These are phyloP conservation scores for Lactifluus volemus DNA, from an alignment of 768 basidiomycete species.

Conservation along the genomic window DNA sequence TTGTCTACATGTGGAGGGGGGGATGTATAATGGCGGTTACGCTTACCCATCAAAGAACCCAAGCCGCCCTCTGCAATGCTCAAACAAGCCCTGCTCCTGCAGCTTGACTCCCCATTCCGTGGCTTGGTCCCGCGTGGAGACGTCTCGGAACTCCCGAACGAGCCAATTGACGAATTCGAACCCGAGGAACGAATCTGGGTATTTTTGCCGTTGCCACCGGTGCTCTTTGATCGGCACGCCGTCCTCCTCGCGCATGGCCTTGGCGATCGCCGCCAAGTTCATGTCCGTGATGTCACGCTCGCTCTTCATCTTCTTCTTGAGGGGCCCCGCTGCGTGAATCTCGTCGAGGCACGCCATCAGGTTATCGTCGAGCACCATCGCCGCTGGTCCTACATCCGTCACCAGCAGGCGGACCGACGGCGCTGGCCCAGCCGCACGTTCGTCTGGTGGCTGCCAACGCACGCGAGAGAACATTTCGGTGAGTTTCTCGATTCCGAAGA, in stretches of 20 bases:
- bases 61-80: slow-evolving; percentile 72
- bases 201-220: slow-evolving; percentile 69
- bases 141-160: slow-evolving; percentile 83
- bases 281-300: slow-evolving; percentile 64
- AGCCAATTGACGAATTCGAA: slow-evolving; percentile 89
- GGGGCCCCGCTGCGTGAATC: slow-evolving; percentile 64
- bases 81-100: slow-evolving; percentile 75
- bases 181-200: slow-evolving; percentile 81
- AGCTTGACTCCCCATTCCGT: slow-evolving; percentile 70
- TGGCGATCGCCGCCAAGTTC: slow-evolving; percentile 55
- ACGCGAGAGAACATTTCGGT: slow-evolving; percentile 81
- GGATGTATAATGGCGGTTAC: too few relatives aligned
- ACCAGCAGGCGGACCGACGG: slow-evolving; percentile 70
- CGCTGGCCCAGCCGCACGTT: slow-evolving; percentile 34
- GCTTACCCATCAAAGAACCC: slow-evolving; percentile 82
- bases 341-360: slow-evolving; percentile 76
- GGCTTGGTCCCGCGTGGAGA: slow-evolving; percentile 73
- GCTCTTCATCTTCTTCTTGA: slow-evolving; percentile 75
- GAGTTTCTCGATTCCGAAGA: slow-evolving; percentile 86
- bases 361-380: slow-evolving; percentile 69
- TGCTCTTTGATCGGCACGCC: slow-evolving; percentile 78
- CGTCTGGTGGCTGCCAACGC: slow-evolving; percentile 66
- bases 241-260: slow-evolving; percentile 79
- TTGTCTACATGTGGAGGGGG: neutral
- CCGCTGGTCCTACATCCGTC: slow-evolving; percentile 76